Evolutionary conservation across 306 rosid genomes (phyloP).

Genomic region (Notholithocarpus densiflorus): DNA sequence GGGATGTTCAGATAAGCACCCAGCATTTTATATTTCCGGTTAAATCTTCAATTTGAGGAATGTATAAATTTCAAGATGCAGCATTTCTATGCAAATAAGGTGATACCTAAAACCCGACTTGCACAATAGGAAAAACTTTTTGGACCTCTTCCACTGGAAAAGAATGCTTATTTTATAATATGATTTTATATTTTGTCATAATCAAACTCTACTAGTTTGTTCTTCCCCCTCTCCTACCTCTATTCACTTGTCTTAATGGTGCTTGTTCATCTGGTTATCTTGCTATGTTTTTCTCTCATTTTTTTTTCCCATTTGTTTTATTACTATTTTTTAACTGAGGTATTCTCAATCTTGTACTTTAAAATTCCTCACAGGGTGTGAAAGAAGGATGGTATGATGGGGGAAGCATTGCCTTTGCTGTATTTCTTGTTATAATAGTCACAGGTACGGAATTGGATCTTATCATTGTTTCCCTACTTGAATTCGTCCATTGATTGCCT

Average conservation of each 20-base stretch:
- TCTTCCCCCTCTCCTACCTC: neutral
- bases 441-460: constrained; percentile 56
- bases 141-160: neutral
- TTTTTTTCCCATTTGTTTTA: neutral
- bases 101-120: neutral
- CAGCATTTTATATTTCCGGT: neutral
- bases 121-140: neutral
- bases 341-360: constrained; percentile 15
- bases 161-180: neutral
- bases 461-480: constrained; percentile 4
- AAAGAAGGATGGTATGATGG: constrained; percentile 95
- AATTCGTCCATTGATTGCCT: neutral
- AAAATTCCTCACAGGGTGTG: constrained; percentile 55
- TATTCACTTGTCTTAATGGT: constrained; percentile 4
- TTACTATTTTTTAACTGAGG: constrained; percentile 5
- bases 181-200: neutral
- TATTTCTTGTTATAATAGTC: constrained; percentile 77
- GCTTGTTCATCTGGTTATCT: constrained; percentile 16
- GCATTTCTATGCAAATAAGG: neutral
- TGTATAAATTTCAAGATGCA: neutral
- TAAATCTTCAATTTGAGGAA: neutral
- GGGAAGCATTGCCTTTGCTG: constrained; percentile 91
- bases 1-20: neutral
- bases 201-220: neutral
- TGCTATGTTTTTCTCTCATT: neutral